These are phyloP conservation scores for Pleurotus djamor DNA, from an alignment of 768 basidiomycete genomes.

Conservation along the genomic window DNA sequence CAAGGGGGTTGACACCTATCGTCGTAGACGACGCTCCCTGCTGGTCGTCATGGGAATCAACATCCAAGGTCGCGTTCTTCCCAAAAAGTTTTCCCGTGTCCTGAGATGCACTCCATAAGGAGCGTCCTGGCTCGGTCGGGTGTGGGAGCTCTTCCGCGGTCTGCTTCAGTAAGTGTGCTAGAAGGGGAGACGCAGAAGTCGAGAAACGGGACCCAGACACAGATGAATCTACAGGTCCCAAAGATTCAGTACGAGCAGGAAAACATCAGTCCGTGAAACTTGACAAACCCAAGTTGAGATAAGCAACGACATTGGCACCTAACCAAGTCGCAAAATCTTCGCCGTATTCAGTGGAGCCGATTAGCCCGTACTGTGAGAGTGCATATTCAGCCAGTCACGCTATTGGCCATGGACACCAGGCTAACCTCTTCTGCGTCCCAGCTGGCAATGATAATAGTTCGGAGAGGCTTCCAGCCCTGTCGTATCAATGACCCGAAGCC, in stretches of 20 bases:
- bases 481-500: constrained; percentile 49
- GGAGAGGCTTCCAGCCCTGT: constrained; percentile 65
- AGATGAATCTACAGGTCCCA: constrained; percentile 31
- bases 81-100: constrained; percentile 35
- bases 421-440: constrained; percentile 68
- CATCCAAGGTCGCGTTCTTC: neutral
- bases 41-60: constrained; percentile 13
- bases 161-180: constrained; percentile 54
- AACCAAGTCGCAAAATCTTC: constrained; percentile 74
- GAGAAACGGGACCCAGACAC: constrained; percentile 54
- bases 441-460: constrained; percentile 73
- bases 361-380: constrained; percentile 40
- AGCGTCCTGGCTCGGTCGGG: constrained; percentile 45
- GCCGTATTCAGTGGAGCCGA: constrained; percentile 69
- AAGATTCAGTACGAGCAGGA: neutral
- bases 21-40: constrained; percentile 7
- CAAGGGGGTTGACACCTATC: constrained; percentile 44
- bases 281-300: constrained; percentile 51
- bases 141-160: constrained; percentile 57
- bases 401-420: constrained; percentile 13
- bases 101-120: constrained; percentile 57
- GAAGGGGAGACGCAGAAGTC: constrained; percentile 56
- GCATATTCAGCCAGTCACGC: constrained; percentile 18
- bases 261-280: neutral
- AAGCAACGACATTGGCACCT: constrained; percentile 57